Evolutionary conservation across 768 basidiomycete genomes (phyloP), one percentile per base, ranked within the genome.

Genomic region (Hebeloma cylindrosporum): DNA sequence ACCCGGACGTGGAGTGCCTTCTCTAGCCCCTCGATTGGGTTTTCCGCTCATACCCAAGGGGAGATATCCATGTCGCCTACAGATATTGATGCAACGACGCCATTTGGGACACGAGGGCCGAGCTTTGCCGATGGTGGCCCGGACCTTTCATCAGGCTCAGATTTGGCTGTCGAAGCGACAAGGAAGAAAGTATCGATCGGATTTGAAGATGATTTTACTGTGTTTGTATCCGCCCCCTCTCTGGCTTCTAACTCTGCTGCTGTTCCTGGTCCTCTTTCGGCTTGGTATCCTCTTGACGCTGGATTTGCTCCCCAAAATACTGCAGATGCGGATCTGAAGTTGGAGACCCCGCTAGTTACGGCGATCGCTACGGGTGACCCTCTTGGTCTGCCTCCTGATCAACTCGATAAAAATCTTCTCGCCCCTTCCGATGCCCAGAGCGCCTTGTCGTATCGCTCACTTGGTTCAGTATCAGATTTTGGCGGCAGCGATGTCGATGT

Each of bases 141-240:
- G 8, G 5, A 31, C 17, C 10, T 17, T 42, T 27, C 32, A 14
- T 4, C 22, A 36, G 26, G 10, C 40, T 30, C 35, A 4, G 16
- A 26, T 13, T 37, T 18, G 11, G 32, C 31, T 2, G 44, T 9
- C 5, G 41, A 37, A 3, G 33, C 13, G 22, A 13, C 30, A 18
- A 46, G 54, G 7, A 28, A 41, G 27, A 50, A 57, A 27, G 45
- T 59, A n/a, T 58, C 61, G 9, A 43, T 63, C 39, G 72, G 71
- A 3, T 80, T 92, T 53, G 89, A 91, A 42, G 89, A 92, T 56
- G 85, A 93, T 60, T 93, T 93, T 57, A 74, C 81, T 2, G 81
- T 78, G 21, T 88, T 88, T 50, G 75, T 88, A 13, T 82, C 83
- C 23, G 84, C 83, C n/a, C 77, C 66, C 10, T 14, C 31, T 3